These are phyloP conservation scores for Neopestalotiopsis rosae DNA, from an alignment of 2,329 filamentous ascomycete genomes.

Conservation along the genomic window DNA sequence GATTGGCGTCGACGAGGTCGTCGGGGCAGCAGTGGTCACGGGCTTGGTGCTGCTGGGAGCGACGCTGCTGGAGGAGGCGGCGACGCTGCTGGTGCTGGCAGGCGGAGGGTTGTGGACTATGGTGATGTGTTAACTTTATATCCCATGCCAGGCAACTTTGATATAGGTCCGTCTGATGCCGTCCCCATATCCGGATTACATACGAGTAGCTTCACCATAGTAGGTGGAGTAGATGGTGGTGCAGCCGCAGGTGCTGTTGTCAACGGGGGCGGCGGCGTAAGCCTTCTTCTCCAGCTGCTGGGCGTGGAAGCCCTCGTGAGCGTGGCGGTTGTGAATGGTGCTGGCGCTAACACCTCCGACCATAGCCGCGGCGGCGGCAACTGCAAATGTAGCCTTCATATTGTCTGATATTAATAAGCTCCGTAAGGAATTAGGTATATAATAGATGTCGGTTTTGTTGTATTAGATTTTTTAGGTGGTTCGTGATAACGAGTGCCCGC, in stretches of 20 bases:
- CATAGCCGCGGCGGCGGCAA: conserved; percentile 67
- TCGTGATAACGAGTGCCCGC: conserved; percentile 77
- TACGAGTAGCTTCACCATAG: conserved; percentile 71
- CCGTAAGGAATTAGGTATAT: conserved; percentile 22
- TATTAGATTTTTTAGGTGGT: conserved; percentile 6
- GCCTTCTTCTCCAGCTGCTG: conserved; percentile 51
- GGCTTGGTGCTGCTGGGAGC: conserved; percentile 29
- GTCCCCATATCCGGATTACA: conserved; percentile 31
- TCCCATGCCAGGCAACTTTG: background rate
- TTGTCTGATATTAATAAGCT: conserved; percentile 24
- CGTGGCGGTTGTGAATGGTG: conserved; percentile 63
- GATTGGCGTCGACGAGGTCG: conserved; percentile 44
- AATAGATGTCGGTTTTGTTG: conserved; percentile 31
- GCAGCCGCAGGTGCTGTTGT: conserved; percentile 66
- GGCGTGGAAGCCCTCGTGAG: conserved; percentile 58
- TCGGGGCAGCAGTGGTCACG: conserved; percentile 27
- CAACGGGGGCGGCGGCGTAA: conserved; percentile 38
- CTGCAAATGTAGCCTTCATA: conserved; percentile 78
- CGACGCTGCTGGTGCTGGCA: conserved; percentile 24
- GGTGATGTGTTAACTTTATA: conserved; percentile 30
- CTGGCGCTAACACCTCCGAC: conserved; percentile 61
- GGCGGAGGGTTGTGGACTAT: conserved; percentile 47
- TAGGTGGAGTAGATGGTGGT: conserved; percentile 76
- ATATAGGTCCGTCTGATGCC: background rate
- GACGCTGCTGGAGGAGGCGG: background rate